Conservation (phyloP, 2,329 filamentous ascomycete genomes). For the Pseudomassariella vexata region DNA sequence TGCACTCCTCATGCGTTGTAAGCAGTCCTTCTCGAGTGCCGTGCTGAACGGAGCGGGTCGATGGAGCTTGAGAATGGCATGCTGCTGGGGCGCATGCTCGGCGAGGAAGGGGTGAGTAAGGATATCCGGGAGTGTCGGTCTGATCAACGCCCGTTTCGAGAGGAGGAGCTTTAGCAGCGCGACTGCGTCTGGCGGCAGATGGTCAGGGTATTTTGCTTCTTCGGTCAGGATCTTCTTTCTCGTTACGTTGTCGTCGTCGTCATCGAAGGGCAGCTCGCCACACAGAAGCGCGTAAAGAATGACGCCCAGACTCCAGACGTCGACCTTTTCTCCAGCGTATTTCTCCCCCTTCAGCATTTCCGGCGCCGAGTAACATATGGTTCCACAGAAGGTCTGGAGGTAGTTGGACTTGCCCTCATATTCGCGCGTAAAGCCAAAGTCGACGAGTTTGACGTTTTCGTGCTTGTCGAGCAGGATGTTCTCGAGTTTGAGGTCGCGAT, state of each 20-base stretch:
- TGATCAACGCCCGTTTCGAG: conserved; percentile 80
- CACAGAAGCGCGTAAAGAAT: conserved; percentile 79
- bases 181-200: conserved; percentile 71
- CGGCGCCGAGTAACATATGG: conserved; percentile 93
- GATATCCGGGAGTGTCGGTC: conserved; percentile 79
- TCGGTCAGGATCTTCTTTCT: conserved; percentile 78
- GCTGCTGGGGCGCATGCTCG: conserved; percentile 81
- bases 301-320: conserved; percentile 88
- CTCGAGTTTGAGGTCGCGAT: conserved; percentile 93
- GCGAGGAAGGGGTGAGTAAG: conserved; percentile 81
- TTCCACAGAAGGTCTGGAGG: conserved; percentile 95
- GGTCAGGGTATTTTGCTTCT: conserved; percentile 79
- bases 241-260: conserved; percentile 86
- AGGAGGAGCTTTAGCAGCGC: conserved; percentile 73
- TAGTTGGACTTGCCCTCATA: conserved; percentile 95
- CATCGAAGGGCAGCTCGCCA: conserved; percentile 89
- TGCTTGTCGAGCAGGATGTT: conserved; percentile 95
- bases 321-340: conserved; percentile 95
- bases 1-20: conserved; percentile 88
- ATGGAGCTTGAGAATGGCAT: conserved; percentile 79
- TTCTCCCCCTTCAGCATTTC: conserved; percentile 99
- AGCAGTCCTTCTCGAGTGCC: conserved; percentile 78
- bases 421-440: conserved; percentile 96
- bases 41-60: conserved; percentile 81
- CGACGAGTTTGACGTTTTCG: conserved; percentile 94